A percentile compares a stretch with the other conserved stretches of the same genome.
Conservation (phyloP, 345 rosid species). For the Hevea brasiliensis region DNA sequence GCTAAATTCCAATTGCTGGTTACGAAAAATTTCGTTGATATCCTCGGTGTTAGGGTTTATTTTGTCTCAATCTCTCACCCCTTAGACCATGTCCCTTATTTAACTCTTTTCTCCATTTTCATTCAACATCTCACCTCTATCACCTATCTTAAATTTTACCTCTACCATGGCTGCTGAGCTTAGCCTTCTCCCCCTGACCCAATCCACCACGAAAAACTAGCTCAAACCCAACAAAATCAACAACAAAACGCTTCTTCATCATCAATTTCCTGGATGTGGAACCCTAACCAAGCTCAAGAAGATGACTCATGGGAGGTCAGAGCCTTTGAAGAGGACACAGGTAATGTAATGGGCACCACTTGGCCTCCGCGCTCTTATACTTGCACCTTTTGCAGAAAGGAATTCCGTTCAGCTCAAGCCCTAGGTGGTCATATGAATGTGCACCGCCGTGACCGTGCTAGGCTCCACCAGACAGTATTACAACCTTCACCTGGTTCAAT, state of each 20-base stretch:
- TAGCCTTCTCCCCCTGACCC: conserved; percentile 41
- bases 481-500: conserved; percentile 25
- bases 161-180: conserved; percentile 50
- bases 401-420: conserved; percentile 96
- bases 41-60: conserved; percentile 34
- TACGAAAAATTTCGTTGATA: conserved; percentile 34
- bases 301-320: conserved; percentile 93
- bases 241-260: background rate
- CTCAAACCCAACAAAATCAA: conserved; percentile 31
- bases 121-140: conserved; percentile 29
- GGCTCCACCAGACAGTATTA: conserved; percentile 48
- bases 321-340: conserved; percentile 86
- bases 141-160: conserved; percentile 24
- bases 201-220: too few relatives aligned
- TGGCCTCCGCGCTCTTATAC: conserved; percentile 98
- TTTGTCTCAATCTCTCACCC: conserved; percentile 33
- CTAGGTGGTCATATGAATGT: conserved; percentile 99
- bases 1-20: conserved; percentile 37
- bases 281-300: conserved; percentile 50
- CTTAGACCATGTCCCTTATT: conserved; percentile 32
- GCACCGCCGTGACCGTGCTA: conserved; percentile 91
- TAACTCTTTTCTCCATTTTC: conserved; percentile 35
- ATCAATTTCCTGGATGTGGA: conserved; percentile 54
- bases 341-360: conserved; percentile 69
- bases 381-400: conserved; percentile 90